Conservation (phyloP, 1,284 basidiomycete species). For the Microbotryum silenes-acaulis region DNA sequence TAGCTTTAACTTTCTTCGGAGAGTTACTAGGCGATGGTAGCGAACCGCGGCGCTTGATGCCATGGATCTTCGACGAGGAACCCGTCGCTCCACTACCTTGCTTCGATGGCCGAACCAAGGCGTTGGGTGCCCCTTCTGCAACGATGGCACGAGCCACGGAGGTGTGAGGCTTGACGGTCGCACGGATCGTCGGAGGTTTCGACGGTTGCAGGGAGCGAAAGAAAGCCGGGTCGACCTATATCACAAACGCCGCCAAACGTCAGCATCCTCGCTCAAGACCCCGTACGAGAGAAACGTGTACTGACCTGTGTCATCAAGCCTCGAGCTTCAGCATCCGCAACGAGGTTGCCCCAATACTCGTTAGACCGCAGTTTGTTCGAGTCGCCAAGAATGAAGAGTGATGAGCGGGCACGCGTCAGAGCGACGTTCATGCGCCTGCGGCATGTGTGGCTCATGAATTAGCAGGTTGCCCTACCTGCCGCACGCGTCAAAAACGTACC, state of each 20-base stretch:
- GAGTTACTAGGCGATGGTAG: neutral
- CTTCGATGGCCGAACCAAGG: no score
- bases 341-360: conserved; percentile 65
- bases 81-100: no score
- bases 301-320: conserved; percentile 44
- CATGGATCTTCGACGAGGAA: no score
- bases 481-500: conserved; percentile 10
- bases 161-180: neutral
- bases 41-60: neutral
- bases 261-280: neutral
- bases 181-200: neutral
- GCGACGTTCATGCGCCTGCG: conserved; percentile 91
- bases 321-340: conserved; percentile 60
- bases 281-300: neutral
- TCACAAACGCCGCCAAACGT: neutral
- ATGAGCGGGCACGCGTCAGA: conserved; percentile 87
- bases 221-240: neutral
- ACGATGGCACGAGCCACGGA: neutral
- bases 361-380: conserved; percentile 78
- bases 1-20: neutral
- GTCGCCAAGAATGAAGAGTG: conserved; percentile 88
- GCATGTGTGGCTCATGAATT: neutral
- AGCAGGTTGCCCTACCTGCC: neutral
- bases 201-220: neutral
- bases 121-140: neutral